These are phyloP conservation scores for Phytopythium montanum DNA, from an alignment of 352 stramenopile species.

Conservation along the genomic window DNA sequence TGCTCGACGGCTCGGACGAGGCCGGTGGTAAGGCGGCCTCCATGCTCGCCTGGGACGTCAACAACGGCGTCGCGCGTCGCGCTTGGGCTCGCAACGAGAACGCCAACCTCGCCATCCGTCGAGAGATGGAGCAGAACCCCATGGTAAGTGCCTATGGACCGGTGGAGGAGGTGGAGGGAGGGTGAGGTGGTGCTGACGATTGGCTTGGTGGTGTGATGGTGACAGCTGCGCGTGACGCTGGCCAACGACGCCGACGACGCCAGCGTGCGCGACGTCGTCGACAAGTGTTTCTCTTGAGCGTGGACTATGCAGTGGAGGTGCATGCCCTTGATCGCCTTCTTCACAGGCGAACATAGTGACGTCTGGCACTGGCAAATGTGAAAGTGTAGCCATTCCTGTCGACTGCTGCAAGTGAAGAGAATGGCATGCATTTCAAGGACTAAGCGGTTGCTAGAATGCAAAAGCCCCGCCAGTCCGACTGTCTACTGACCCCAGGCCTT, in stretches of 20 bases:
- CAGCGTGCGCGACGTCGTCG: conserved; percentile 38
- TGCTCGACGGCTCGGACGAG: conserved; percentile 75
- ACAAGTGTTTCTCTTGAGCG: conserved; percentile 42
- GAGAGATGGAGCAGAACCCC: conserved; percentile 81
- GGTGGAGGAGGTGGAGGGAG: not conserved
- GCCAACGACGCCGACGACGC: conserved; percentile 40
- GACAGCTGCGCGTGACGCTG: conserved; percentile 53
- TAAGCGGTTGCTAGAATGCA: too few species aligned
- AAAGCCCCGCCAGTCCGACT: too few species aligned
- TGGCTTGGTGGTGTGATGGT: conserved; percentile 8
- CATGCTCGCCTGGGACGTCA: conserved; percentile 89
- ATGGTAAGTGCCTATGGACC: conserved; percentile 30
- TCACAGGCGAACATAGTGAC: too few species aligned
- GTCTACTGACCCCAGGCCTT: conserved; percentile 5
- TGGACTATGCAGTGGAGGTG: too few species aligned
- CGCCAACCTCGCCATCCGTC: conserved; percentile 74
- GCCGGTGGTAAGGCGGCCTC: conserved; percentile 54
- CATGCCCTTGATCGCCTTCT: too few species aligned
- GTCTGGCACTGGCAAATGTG: too few species aligned
- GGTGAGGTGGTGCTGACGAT: conserved; percentile 8
- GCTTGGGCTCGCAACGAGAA: conserved; percentile 86
- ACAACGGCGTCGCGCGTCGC: conserved; percentile 82
- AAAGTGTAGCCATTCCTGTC: too few species aligned
- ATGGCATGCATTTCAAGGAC: too few species aligned
- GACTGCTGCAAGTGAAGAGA: too few species aligned